Percentiles rank a stretch among this genome's conserved stretches.
phyloP scores from a whole-genome alignment of 805 yeast genomes.

The Ascoidea tarda region DNA sequence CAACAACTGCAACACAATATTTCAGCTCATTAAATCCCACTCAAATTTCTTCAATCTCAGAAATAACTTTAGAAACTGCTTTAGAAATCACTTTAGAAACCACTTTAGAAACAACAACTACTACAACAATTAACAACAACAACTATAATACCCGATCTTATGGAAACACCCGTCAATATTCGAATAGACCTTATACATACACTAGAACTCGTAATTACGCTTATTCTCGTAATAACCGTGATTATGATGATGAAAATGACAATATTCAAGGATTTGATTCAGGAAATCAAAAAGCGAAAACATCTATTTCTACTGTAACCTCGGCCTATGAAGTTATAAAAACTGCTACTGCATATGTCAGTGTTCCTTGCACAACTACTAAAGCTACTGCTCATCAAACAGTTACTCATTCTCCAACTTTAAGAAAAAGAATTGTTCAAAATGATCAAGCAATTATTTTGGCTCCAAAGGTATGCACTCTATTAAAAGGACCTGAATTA shows the following conservation, averaged over 20 bases:
- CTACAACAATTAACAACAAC: not conserved
- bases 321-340: not conserved
- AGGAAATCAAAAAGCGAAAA: not conserved
- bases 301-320: not conserved
- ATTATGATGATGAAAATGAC: too few relatives aligned
- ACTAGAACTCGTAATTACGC: too few relatives aligned
- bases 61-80: too few relatives aligned
- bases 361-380: not conserved
- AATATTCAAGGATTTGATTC: too few relatives aligned
- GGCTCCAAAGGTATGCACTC: conserved; percentile 5
- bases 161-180: too few relatives aligned
- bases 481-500: conserved; percentile 22
- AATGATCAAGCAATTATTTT: not conserved
- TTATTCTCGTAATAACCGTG: too few relatives aligned
- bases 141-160: too few relatives aligned
- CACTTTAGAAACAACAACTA: not conserved
- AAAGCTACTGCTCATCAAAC: not conserved
- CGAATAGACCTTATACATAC: too few relatives aligned
- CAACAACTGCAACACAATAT: conserved; percentile 2
- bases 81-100: not conserved
- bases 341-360: not conserved
- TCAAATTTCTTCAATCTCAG: not conserved
- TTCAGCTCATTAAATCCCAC: not conserved
- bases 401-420: not conserved
- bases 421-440: not conserved